These are phyloP conservation scores for Citrus australasica DNA, from an alignment of 345 rosid genomes.

Conservation along the genomic window DNA sequence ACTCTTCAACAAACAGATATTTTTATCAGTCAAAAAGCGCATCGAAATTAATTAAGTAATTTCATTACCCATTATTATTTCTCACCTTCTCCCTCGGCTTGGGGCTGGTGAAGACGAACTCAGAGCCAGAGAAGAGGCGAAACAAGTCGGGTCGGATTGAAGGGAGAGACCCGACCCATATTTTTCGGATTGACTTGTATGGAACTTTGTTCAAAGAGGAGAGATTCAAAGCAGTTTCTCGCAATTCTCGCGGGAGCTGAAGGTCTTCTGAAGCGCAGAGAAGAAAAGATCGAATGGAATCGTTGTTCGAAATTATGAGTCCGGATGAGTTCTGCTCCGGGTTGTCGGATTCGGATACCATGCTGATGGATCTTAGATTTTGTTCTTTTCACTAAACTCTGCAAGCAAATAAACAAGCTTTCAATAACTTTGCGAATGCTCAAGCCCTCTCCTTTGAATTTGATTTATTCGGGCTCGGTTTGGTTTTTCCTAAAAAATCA, in stretches of 20 bases:
- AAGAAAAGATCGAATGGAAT: slow-evolving; percentile 43
- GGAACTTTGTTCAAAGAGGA: slow-evolving; percentile 33
- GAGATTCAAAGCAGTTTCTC: slow-evolving; percentile 52
- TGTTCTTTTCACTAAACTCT: neutral
- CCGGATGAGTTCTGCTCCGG: slow-evolving; percentile 21
- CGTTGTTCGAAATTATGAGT: slow-evolving; percentile 32
- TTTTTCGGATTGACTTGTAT: slow-evolving; percentile 55
- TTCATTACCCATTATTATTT: neutral
- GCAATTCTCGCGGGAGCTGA: slow-evolving; percentile 47
- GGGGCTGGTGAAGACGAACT: slow-evolving; percentile 59
- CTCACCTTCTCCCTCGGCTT: slow-evolving; percentile 78
- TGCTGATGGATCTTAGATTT: neutral
- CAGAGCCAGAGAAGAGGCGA: slow-evolving; percentile 50
- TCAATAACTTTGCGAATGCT: too few species aligned
- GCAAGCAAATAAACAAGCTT: neutral
- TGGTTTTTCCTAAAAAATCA: too few species aligned
- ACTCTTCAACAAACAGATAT: slow-evolving; percentile 37
- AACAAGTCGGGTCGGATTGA: slow-evolving; percentile 48
- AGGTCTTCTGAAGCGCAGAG: slow-evolving; percentile 46
- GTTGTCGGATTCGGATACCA: slow-evolving; percentile 9
- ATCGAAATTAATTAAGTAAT: too few species aligned
- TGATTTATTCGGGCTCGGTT: too few species aligned
- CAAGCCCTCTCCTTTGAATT: too few species aligned
- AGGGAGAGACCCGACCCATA: slow-evolving; percentile 52
- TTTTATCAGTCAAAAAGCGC: too few species aligned